Evolutionary conservation across 2,329 filamentous ascomycete species (phyloP).

Genomic region (Bipolaris bicolor): DNA sequence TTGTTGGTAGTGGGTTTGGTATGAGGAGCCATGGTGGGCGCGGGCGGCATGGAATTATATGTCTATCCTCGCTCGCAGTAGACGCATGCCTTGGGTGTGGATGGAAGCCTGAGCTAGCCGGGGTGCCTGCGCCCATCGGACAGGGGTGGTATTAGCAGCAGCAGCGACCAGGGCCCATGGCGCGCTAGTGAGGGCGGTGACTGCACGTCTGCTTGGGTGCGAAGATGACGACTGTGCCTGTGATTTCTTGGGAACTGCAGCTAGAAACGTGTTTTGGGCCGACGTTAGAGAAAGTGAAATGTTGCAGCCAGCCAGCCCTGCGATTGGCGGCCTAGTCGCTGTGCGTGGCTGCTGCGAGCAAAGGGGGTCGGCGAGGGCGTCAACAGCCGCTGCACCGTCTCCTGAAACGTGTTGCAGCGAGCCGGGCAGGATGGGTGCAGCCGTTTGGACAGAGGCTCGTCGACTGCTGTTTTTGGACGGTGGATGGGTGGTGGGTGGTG

Average conservation of each 20-base stretch:
- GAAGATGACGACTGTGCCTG: constrained; percentile 39
- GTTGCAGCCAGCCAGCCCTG: constrained; percentile 19
- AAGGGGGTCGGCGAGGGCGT: constrained; percentile 18
- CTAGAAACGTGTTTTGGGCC: constrained; percentile 26
- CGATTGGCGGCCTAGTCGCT: constrained; percentile 25
- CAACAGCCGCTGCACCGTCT: constrained; percentile 34
- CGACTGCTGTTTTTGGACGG: constrained; percentile 19
- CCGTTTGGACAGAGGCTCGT: constrained; percentile 14
- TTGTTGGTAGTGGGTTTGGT: constrained; percentile 19
- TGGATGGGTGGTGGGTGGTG: background rate
- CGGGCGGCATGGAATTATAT: constrained; percentile 41
- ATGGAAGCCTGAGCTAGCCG: constrained; percentile 36
- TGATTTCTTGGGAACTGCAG: constrained; percentile 18
- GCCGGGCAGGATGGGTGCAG: background rate
- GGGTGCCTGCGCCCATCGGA: constrained; percentile 22
- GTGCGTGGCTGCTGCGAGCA: constrained; percentile 12
- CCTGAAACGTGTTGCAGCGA: constrained; percentile 28
- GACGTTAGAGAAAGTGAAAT: constrained; percentile 32
- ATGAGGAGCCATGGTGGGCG: constrained; percentile 31
- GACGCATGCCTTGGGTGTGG: constrained; percentile 26
- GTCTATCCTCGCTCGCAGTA: constrained; percentile 35
- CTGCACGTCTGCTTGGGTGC: constrained; percentile 10
- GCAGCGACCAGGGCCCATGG: constrained; percentile 15
- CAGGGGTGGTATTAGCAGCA: constrained; percentile 20
- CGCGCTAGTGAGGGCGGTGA: constrained; percentile 42